phyloP scores from a whole-genome alignment of 768 basidiomycete species.

The Cystobasidium ongulense region DNA sequence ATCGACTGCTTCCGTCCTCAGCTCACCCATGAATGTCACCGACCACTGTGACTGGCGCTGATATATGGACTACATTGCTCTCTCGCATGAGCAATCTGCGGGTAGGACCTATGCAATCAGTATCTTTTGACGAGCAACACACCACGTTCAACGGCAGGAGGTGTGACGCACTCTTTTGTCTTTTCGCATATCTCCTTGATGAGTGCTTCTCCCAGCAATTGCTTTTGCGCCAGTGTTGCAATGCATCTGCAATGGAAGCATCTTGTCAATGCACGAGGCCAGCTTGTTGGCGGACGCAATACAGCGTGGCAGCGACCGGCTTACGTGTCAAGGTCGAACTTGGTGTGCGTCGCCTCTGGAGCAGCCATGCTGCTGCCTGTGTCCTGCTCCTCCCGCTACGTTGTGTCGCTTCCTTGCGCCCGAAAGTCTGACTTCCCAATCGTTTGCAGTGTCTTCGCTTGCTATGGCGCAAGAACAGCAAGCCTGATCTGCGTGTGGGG shows the following conservation, averaged over 20 bases:
- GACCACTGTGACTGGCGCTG: conserved; percentile 93
- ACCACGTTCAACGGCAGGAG: neutral
- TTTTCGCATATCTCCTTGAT: conserved; percentile 98
- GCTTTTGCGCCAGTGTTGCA: conserved; percentile 46
- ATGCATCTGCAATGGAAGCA: conserved; percentile 32
- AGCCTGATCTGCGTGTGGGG: neutral
- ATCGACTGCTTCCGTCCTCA: neutral
- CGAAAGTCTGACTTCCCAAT: neutral
- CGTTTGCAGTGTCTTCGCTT: neutral
- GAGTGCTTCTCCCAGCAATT: conserved; percentile 86
- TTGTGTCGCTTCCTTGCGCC: neutral
- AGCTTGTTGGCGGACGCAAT: neutral
- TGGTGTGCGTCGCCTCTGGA: neutral
- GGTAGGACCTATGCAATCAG: neutral
- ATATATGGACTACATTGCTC: conserved; percentile 95
- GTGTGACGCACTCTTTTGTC: conserved; percentile 64
- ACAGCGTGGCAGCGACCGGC: neutral
- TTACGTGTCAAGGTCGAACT: conserved; percentile 31
- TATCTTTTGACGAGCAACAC: neutral
- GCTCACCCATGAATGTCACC: conserved; percentile 97
- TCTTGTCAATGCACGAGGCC: neutral
- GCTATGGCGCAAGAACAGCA: neutral
- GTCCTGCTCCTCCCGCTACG: neutral
- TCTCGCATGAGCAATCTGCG: conserved; percentile 80
- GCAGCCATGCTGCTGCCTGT: neutral